A percentile compares a stretch with the other conserved stretches of the same genome.
phyloP scores from a whole-genome alignment of 2,329 filamentous ascomycete species.

The Alternaria sp. region DNA sequence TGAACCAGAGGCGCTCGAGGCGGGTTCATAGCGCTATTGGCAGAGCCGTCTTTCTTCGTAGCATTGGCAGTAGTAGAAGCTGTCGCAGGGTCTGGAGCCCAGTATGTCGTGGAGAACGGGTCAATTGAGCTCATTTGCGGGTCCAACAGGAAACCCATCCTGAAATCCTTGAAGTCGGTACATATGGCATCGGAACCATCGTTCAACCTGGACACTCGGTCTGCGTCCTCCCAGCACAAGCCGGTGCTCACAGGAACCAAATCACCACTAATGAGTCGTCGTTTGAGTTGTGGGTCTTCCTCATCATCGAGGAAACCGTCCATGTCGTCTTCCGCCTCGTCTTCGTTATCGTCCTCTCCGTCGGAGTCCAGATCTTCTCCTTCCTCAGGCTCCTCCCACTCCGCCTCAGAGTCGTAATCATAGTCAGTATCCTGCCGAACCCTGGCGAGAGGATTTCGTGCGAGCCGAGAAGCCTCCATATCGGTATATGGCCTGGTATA shows the following conservation, averaged over 20 bases:
- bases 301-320: constrained; percentile 89
- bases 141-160: constrained; percentile 74
- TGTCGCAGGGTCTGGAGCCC: constrained; percentile 58
- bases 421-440: constrained; percentile 74
- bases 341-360: constrained; percentile 72
- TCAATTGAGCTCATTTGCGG: constrained; percentile 71
- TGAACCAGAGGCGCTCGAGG: constrained; percentile 54
- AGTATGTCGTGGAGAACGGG: constrained; percentile 84
- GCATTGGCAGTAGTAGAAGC: constrained; percentile 13
- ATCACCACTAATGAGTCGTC: constrained; percentile 68
- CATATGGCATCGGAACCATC: constrained; percentile 56
- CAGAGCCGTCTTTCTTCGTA: constrained; percentile 24
- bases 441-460: constrained; percentile 63
- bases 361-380: constrained; percentile 72
- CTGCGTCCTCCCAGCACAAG: constrained; percentile 78
- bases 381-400: constrained; percentile 82
- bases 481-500: constrained; percentile 67
- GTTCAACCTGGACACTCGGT: constrained; percentile 53
- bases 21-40: constrained; percentile 48
- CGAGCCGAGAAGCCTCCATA: constrained; percentile 55
- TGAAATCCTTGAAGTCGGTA: constrained; percentile 66
- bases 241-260: constrained; percentile 81
- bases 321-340: constrained; percentile 84
- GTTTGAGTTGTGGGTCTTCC: constrained; percentile 66
- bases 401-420: constrained; percentile 84